Evolutionary conservation across 176 grass and related monocot genomes (phyloP).

Genomic region (Phyllostachys edulis): DNA sequence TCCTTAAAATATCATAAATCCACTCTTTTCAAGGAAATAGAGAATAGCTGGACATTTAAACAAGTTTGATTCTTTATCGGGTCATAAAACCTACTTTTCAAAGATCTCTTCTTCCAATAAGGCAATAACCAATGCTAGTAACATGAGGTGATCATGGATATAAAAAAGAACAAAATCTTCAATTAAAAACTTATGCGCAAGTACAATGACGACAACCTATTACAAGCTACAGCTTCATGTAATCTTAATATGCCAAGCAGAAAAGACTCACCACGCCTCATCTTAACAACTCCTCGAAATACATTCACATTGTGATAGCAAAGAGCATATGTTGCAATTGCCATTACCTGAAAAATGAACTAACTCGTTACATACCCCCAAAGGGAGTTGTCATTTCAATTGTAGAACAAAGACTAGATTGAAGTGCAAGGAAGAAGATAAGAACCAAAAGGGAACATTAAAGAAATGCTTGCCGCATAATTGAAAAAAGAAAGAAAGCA

Average conservation of each 20-base stretch:
- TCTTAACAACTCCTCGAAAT: slow-evolving; percentile 68
- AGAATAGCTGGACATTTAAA: too few species aligned
- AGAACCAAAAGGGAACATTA: neutral
- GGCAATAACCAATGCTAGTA: neutral
- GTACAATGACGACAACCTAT: neutral
- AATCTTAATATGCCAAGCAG: neutral
- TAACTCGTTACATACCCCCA: neutral
- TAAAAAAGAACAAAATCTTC: neutral
- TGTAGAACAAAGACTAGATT: neutral
- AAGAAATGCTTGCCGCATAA: neutral
- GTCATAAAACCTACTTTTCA: too few species aligned
- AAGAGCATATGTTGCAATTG: slow-evolving; percentile 63
- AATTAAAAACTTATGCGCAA: neutral
- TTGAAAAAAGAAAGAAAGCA: neutral
- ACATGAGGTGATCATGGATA: neutral
- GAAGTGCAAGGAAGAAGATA: neutral
- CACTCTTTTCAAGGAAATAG: too few species aligned
- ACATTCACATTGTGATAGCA: slow-evolving; percentile 70
- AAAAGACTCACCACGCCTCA: slow-evolving; percentile 64
- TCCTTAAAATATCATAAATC: too few species aligned
- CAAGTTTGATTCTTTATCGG: too few species aligned
- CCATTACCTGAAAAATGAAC: slow-evolving; percentile 55
- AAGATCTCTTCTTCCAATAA: neutral
- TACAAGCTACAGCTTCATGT: neutral
- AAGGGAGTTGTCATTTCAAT: neutral